These are phyloP conservation scores for Ustilago cynodontis DNA, from an alignment of 1,284 basidiomycete species.

Conservation along the genomic window DNA sequence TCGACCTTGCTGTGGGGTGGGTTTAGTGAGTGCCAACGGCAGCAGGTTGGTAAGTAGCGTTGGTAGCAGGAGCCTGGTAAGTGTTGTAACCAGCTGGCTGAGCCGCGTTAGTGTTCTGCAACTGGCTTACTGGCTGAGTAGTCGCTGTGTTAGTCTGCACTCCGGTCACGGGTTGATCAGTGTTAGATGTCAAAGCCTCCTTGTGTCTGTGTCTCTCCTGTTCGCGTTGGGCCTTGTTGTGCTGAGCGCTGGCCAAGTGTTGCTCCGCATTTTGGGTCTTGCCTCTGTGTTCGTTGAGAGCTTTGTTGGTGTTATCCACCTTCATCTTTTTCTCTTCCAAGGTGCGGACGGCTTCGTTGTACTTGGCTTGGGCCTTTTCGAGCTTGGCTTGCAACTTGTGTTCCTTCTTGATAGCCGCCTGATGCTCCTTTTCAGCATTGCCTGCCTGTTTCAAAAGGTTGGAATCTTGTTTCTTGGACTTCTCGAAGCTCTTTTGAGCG, in stretches of 20 bases:
- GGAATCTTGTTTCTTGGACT: slow-evolving; percentile 36
- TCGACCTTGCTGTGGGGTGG: background rate
- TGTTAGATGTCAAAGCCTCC: slow-evolving; percentile 17
- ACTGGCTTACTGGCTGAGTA: slow-evolving; percentile 8
- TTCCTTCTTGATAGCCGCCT: slow-evolving; percentile 44
- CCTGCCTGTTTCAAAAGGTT: slow-evolving; percentile 36
- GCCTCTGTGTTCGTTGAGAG: slow-evolving; percentile 25
- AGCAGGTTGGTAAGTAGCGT: slow-evolving; percentile 14
- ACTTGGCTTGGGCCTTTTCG: slow-evolving; percentile 40
- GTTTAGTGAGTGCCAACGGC: slow-evolving; percentile 32
- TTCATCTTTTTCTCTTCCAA: slow-evolving; percentile 53
- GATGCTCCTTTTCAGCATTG: slow-evolving; percentile 43
- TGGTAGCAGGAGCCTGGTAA: slow-evolving; percentile 10
- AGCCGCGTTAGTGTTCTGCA: slow-evolving; percentile 16
- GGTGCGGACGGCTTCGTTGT: slow-evolving; percentile 34
- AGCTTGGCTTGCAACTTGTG: slow-evolving; percentile 47
- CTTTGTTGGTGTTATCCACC: slow-evolving; percentile 31
- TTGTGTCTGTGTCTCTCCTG: slow-evolving; percentile 34
- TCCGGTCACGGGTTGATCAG: background rate
- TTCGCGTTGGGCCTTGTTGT: slow-evolving; percentile 29
- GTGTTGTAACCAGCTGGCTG: slow-evolving; percentile 5
- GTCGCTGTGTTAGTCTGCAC: background rate
- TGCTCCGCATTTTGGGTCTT: slow-evolving; percentile 31
- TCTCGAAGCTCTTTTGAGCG: slow-evolving; percentile 32
- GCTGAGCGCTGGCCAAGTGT: slow-evolving; percentile 34